Conservation (phyloP, 345 rosid species). For the Syzygium grande region DNA sequence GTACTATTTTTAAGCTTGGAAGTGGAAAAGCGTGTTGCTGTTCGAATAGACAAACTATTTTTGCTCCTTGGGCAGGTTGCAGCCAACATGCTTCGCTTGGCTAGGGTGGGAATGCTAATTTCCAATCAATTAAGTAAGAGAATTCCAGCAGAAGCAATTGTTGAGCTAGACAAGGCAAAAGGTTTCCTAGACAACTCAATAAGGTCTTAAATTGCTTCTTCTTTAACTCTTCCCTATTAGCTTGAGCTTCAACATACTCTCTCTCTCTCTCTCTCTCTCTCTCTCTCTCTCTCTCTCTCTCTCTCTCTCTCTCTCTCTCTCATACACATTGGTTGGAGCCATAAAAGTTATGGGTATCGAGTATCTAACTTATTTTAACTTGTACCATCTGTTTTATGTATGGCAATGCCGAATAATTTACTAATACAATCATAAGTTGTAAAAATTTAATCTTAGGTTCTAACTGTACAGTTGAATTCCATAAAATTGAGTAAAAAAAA, state of each 20-base stretch:
- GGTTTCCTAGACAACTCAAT: constrained; percentile 36
- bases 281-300: too few species aligned
- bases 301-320: neutral
- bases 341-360: neutral
- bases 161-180: constrained; percentile 57
- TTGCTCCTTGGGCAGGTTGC: constrained; percentile 45
- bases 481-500: neutral
- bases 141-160: constrained; percentile 38
- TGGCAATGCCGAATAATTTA: neutral
- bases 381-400: neutral
- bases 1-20: neutral
- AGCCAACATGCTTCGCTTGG: constrained; percentile 66
- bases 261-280: neutral
- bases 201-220: constrained; percentile 28
- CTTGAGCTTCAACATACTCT: neutral
- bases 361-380: neutral
- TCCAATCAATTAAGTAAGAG: constrained; percentile 23
- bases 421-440: neutral
- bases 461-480: neutral
- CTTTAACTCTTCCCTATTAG: neutral
- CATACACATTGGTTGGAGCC: neutral
- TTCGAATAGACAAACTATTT: neutral
- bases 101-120: constrained; percentile 53
- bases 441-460: neutral
- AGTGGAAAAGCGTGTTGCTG: neutral